These are phyloP conservation scores for Fusarium sambucinum DNA, from an alignment of 2,329 filamentous ascomycete species.

Conservation along the genomic window DNA sequence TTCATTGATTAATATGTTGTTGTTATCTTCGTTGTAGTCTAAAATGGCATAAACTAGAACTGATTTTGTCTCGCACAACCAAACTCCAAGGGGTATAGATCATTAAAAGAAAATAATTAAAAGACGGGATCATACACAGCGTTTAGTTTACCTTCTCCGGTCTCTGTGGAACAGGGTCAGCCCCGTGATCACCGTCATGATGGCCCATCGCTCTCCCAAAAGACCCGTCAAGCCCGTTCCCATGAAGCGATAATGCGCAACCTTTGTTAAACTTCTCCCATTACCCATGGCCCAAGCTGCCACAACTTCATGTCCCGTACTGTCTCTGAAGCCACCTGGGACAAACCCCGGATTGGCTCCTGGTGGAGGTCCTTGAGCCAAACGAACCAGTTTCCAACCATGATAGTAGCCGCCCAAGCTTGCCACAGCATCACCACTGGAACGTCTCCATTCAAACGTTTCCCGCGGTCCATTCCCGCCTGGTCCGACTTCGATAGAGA, in stretches of 20 bases:
- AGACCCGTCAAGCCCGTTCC: conserved; percentile 42
- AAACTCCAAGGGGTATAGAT: background rate
- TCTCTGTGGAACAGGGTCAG: conserved; percentile 35
- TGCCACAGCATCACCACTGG: conserved; percentile 31
- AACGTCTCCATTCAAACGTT: conserved; percentile 44
- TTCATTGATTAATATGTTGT: background rate
- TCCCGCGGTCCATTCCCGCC: conserved; percentile 35
- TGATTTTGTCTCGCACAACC: too few species aligned
- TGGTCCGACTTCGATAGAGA: conserved; percentile 39
- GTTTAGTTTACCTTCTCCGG: background rate
- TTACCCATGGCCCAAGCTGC: conserved; percentile 38
- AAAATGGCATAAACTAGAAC: background rate
- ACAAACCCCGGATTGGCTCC: conserved; percentile 24
- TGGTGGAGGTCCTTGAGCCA: conserved; percentile 24
- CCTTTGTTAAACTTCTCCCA: conserved; percentile 32
- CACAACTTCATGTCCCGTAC: conserved; percentile 41
- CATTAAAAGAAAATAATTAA: background rate
- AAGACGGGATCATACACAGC: background rate
- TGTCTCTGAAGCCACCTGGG: conserved; percentile 31
- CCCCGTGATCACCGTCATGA: conserved; percentile 43
- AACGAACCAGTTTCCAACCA: conserved; percentile 44
- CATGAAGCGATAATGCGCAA: conserved; percentile 41
- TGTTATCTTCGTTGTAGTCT: background rate
- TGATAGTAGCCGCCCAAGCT: conserved; percentile 27
- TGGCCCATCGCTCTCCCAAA: conserved; percentile 46